Evolutionary conservation across 1,139 yeast genomes (phyloP).

Genomic region (Scheffersomyces quercinus): DNA sequence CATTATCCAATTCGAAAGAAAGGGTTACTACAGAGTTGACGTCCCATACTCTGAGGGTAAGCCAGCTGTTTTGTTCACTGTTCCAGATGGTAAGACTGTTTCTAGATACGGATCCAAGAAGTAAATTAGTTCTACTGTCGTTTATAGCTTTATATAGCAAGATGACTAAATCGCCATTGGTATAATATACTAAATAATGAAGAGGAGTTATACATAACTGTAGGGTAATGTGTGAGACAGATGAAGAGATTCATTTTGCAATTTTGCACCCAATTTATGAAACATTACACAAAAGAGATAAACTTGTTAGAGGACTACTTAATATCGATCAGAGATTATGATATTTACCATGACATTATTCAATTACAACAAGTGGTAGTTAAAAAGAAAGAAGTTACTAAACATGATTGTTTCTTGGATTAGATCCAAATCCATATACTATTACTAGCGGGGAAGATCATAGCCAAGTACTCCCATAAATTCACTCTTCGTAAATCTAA

Average conservation of each 20-base stretch:
- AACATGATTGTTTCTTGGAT: no score
- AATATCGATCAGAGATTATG: no score
- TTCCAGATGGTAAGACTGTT: slow-evolving; percentile 94
- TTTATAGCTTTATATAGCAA: background rate
- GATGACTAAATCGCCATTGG: background rate
- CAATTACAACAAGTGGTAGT: no score
- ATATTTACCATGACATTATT: no score
- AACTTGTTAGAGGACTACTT: no score
- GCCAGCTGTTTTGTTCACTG: slow-evolving; percentile 81
- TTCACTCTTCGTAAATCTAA: no score
- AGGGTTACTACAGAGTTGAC: slow-evolving; percentile 92
- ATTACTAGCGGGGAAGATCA: no score
- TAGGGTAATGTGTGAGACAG: background rate
- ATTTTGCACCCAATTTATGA: background rate
- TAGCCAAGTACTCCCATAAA: no score
- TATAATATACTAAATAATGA: background rate
- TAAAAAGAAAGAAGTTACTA: no score
- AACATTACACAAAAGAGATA: background rate
- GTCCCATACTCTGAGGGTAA: slow-evolving; percentile 56
- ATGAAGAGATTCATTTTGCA: background rate
- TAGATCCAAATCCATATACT: no score
- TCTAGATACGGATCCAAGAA: slow-evolving; percentile 74
- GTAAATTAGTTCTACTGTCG: slow-evolving; percentile 9
- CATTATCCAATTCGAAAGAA: slow-evolving; percentile 92
- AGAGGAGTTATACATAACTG: background rate